Conservation (phyloP, 805 yeast species). For the Debaryomyces castellii region DNA sequence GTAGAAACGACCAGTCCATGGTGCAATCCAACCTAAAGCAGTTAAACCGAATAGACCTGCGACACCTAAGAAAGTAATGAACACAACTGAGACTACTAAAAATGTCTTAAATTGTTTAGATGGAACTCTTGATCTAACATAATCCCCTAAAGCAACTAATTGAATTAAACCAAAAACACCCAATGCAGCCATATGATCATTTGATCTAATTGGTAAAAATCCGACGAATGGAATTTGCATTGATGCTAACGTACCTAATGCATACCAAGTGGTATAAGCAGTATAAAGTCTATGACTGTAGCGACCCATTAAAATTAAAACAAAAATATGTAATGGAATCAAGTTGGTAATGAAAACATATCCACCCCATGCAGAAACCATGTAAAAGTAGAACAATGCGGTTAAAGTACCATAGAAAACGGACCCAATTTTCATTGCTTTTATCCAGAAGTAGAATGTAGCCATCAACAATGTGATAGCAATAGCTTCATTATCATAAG, state of each 20-base stretch:
- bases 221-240: conserved; percentile 99
- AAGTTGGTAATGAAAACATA: conserved; percentile 97
- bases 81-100: conserved; percentile 55
- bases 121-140: conserved; percentile 71
- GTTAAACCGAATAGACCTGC: conserved; percentile 77
- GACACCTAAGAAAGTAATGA: conserved; percentile 63
- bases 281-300: conserved; percentile 80
- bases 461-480: conserved; percentile 95
- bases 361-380: conserved; percentile 99
- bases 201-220: conserved; percentile 91
- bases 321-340: conserved; percentile 93
- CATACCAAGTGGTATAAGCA: conserved; percentile 95
- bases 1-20: conserved; percentile 99
- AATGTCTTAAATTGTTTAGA: conserved; percentile 71
- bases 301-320: conserved; percentile 90
- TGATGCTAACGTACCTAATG: conserved; percentile 94
- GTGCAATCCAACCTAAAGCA: conserved; percentile 90
- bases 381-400: conserved; percentile 89
- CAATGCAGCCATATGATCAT: conserved; percentile 97
- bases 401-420: conserved; percentile 79
- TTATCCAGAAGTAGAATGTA: conserved; percentile 94
- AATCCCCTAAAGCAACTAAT: conserved; percentile 82
- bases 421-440: conserved; percentile 88
- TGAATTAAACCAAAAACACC: conserved; percentile 97
- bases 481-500: conserved; percentile 98